A percentile compares a stretch with the other conserved stretches of the same genome.
These are phyloP conservation scores for Amauroascus verrucosus DNA, from an alignment of 2,329 filamentous ascomycete genomes.

Conservation along the genomic window DNA sequence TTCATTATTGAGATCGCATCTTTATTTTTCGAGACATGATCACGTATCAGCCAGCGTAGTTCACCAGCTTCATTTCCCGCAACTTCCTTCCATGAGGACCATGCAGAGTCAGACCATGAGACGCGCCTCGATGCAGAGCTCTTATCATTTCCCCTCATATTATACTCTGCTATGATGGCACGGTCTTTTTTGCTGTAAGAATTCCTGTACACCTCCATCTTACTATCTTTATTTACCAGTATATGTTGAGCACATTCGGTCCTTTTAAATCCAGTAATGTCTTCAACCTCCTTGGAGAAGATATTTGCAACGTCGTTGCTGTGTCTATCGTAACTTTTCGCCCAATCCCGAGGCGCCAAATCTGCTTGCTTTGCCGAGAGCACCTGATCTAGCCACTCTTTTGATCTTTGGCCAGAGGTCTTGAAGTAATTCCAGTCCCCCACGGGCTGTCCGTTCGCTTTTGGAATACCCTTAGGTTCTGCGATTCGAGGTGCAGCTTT, in stretches of 20 bases:
- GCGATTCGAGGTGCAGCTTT: background rate
- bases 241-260: background rate
- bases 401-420: background rate
- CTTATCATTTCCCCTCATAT: background rate
- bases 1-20: background rate
- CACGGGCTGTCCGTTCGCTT: background rate
- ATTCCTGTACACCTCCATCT: background rate
- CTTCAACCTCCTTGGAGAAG: background rate
- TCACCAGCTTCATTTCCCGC: background rate
- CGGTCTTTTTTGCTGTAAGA: background rate
- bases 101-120: background rate
- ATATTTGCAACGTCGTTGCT: background rate
- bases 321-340: background rate
- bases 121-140: background rate
- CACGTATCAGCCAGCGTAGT: background rate
- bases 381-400: background rate
- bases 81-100: background rate
- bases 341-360: background rate
- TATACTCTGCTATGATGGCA: background rate
- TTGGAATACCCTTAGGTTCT: background rate
- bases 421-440: background rate
- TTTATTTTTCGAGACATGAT: background rate
- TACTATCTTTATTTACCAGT: background rate
- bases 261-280: background rate
- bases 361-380: background rate